These are phyloP conservation scores for Orobanche coerulescens DNA, from an alignment of 257 asterid species.

Conservation along the genomic window DNA sequence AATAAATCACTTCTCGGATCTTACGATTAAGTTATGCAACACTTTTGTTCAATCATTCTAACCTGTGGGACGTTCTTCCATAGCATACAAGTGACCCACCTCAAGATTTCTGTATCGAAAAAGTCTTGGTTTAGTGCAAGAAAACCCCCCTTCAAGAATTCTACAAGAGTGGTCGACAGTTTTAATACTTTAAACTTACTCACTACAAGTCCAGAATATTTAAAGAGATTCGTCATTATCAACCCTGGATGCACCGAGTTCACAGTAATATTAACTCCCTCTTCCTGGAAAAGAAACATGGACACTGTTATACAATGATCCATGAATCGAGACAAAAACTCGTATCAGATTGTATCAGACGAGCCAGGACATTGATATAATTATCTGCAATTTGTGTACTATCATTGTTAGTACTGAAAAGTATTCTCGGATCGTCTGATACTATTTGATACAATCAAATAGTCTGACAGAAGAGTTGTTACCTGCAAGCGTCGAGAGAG, in stretches of 20 bases:
- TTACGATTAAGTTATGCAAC: too few relatives aligned
- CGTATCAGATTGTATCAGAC: too few relatives aligned
- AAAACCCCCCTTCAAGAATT: neutral
- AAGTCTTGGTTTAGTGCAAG: neutral
- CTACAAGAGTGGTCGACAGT: neutral
- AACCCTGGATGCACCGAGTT: conserved; percentile 91
- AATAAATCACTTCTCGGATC: too few relatives aligned
- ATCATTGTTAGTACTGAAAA: too few relatives aligned
- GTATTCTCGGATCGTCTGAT: too few relatives aligned
- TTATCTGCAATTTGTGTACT: too few relatives aligned
- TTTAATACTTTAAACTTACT: conserved; percentile 33
- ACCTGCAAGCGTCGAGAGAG: conserved; percentile 66
- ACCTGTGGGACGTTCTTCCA: conserved; percentile 95
- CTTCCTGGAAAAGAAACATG: conserved; percentile 68
- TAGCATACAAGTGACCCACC: conserved; percentile 38
- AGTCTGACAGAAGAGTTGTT: too few relatives aligned
- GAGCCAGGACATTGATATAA: too few relatives aligned
- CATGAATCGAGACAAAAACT: too few relatives aligned
- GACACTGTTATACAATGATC: too few relatives aligned
- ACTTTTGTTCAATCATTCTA: conserved; percentile 19
- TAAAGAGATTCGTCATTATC: conserved; percentile 76
- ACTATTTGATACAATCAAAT: too few relatives aligned
- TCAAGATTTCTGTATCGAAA: conserved; percentile 44
- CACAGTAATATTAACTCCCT: conserved; percentile 72
- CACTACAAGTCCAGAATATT: conserved; percentile 38